These are phyloP conservation scores for Mycosphaerelloides madeirae DNA, from an alignment of 2,329 filamentous ascomycete genomes.

Conservation along the genomic window DNA sequence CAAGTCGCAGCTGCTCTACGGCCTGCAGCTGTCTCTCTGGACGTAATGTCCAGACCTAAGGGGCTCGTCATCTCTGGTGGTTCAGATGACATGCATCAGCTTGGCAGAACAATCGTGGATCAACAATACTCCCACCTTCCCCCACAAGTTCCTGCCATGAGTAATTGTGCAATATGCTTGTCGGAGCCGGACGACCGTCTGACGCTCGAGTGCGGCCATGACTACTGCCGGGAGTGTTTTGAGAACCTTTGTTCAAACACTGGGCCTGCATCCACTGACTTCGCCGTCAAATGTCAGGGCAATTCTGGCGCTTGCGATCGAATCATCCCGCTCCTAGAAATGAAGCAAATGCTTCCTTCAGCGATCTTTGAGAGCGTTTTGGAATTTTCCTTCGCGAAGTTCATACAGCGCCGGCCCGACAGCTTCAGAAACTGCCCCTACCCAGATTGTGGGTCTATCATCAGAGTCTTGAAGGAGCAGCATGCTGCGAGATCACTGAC, in stretches of 20 bases:
- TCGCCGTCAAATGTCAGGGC: slow-evolving; percentile 1
- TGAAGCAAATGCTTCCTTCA: neutral
- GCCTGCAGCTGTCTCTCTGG: neutral
- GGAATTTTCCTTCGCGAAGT: neutral
- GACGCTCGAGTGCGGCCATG: slow-evolving; percentile 1
- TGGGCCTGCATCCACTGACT: neutral
- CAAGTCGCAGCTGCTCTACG: neutral
- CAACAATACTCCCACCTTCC: neutral
- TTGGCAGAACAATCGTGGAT: neutral
- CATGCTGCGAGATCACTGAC: neutral
- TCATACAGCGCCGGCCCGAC: slow-evolving; percentile 1
- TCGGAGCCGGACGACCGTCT: slow-evolving; percentile 5
- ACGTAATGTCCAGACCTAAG: neutral
- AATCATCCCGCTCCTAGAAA: neutral
- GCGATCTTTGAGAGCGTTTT: slow-evolving; percentile 1
- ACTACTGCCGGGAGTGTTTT: slow-evolving; percentile 10
- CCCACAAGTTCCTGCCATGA: neutral
- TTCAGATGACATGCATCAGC: neutral
- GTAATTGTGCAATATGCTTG: slow-evolving; percentile 10
- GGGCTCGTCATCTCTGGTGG: neutral
- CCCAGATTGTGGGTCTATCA: slow-evolving; percentile 9
- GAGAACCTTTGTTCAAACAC: slow-evolving; percentile 2
- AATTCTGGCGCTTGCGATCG: neutral
- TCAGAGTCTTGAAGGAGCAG: neutral
- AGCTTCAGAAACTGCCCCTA: slow-evolving; percentile 5